Evolutionary conservation across 805 yeast species (phyloP).

Genomic region (Saturnispora mendoncae): DNA sequence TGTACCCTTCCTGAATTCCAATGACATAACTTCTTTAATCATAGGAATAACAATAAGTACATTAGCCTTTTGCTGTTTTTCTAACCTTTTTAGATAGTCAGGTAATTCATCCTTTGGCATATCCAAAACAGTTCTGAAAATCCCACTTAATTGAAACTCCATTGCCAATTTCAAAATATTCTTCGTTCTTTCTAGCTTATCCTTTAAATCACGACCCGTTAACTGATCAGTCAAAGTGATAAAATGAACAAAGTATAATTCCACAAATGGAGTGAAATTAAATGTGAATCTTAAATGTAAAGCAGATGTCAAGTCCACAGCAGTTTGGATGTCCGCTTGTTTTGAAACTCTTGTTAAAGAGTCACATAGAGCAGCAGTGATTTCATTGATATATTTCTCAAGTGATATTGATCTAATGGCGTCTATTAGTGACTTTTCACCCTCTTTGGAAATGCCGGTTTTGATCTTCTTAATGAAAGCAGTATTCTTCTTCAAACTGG

Average conservation of each 20-base stretch:
- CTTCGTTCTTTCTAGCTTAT: conserved; percentile 35
- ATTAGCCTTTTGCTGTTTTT: conserved; percentile 24
- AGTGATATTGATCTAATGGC: conserved; percentile 58
- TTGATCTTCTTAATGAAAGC: conserved; percentile 68
- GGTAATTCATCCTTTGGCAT: conserved; percentile 37
- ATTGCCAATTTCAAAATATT: conserved; percentile 41
- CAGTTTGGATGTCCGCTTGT: conserved; percentile 50
- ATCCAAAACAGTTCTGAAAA: conserved; percentile 41
- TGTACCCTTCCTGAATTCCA: conserved; percentile 26
- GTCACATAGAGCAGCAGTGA: conserved; percentile 54
- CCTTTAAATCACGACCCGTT: conserved; percentile 37
- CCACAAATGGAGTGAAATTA: conserved; percentile 42
- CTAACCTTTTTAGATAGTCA: conserved; percentile 30
- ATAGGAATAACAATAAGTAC: conserved; percentile 29
- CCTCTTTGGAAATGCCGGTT: conserved; percentile 46
- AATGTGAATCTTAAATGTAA: conserved; percentile 66
- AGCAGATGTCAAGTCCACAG: conserved; percentile 58
- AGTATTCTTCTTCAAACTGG: conserved; percentile 75
- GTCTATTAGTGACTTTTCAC: conserved; percentile 37
- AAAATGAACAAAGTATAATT: conserved; percentile 35
- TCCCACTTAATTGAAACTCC: conserved; percentile 51
- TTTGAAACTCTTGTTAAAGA: conserved; percentile 46
- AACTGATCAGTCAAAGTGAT: conserved; percentile 29
- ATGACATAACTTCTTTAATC: conserved; percentile 35
- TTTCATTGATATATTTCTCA: conserved; percentile 67